Conservation (phyloP, 2,329 filamentous ascomycete species). For the Penicillium hesseltinei region DNA sequence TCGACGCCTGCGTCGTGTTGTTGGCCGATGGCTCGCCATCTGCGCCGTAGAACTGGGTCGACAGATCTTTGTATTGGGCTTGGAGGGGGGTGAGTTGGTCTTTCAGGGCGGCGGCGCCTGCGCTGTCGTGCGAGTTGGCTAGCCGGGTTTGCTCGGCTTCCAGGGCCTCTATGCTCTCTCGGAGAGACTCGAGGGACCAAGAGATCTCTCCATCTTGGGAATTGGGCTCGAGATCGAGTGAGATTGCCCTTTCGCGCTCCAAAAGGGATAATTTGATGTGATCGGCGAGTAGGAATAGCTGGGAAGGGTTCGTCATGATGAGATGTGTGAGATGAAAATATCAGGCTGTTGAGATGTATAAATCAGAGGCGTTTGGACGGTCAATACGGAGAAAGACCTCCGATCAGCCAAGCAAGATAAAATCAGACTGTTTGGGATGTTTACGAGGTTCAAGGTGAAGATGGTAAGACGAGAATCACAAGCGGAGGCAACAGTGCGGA, state of each 20-base stretch:
- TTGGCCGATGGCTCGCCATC: constrained; percentile 57
- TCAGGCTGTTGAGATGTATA: background rate
- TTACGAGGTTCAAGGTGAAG: constrained; percentile 5
- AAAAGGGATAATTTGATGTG: constrained; percentile 95
- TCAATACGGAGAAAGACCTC: constrained; percentile 8
- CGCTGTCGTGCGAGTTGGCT: constrained; percentile 54
- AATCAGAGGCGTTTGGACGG: background rate
- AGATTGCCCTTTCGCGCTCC: constrained; percentile 82
- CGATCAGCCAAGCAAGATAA: constrained; percentile 5
- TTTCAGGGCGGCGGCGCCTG: constrained; percentile 51
- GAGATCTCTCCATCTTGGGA: constrained; percentile 87
- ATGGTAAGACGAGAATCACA: constrained; percentile 14
- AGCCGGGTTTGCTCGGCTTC: constrained; percentile 64
- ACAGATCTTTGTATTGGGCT: constrained; percentile 73
- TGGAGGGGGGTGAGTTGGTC: constrained; percentile 68
- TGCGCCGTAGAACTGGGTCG: constrained; percentile 74
- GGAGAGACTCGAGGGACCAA: constrained; percentile 80
- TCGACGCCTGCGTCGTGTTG: constrained; percentile 55
- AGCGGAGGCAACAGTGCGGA: constrained; percentile 19
- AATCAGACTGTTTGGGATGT: background rate
- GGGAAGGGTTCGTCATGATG: constrained; percentile 57
- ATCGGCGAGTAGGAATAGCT: constrained; percentile 90
- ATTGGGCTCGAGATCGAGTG: constrained; percentile 72
- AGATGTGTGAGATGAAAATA: constrained; percentile 16
- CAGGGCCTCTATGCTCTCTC: constrained; percentile 71